Base-by-base conservation (phyloP, 768 basidiomycete species). In the Lactarius sp. region DNA sequence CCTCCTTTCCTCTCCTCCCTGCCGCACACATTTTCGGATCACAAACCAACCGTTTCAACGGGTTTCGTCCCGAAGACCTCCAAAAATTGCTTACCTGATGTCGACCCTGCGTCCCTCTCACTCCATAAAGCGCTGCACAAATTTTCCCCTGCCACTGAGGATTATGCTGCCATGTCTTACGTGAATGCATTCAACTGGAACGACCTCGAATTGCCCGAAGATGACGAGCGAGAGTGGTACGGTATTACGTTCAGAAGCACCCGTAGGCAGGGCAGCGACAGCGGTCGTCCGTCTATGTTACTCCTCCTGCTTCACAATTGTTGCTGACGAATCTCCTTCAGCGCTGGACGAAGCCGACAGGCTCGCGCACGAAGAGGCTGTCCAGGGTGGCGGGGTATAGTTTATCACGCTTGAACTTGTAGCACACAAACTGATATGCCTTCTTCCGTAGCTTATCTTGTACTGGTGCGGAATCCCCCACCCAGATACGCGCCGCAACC, bases 391-490 rank as follows among this genome's bases (percentile, higher is more conserved):
- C 67, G 92, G 92, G 20, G 89, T 92, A 72, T 72, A 86, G 78
- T 52, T 20, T 50, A 20, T 51, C 47, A 8, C 37, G 12, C 33
- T 66, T 20, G 13, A 31, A 50, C 16, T 52, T 18, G 47, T 49
- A 34, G 3, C 27, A 37, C 58, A 12, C 56, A 60, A n/a, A 14
- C 34, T 57, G 52, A 53, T 27, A 53, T 27, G 50, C 47, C 56
- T 71, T 47, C 36, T 20, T 64, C 46, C 47, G 10, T 62, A 92
- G 84, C 78, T 98, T 37, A 82, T 97, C 56, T 78, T 95, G 72
- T 98, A 98, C 73, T 98, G 96, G 95, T 95, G 94, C 69, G 94
- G 94, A 10, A 80, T 87, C 36, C 94, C 94, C 1, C 77, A 91
- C 68, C 80, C 81, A 54, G 72, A 78, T 42, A 89, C 90, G 0